phyloP scores from a whole-genome alignment of 371 early-diverging fungal species.

The Rhizopus delemar region DNA sequence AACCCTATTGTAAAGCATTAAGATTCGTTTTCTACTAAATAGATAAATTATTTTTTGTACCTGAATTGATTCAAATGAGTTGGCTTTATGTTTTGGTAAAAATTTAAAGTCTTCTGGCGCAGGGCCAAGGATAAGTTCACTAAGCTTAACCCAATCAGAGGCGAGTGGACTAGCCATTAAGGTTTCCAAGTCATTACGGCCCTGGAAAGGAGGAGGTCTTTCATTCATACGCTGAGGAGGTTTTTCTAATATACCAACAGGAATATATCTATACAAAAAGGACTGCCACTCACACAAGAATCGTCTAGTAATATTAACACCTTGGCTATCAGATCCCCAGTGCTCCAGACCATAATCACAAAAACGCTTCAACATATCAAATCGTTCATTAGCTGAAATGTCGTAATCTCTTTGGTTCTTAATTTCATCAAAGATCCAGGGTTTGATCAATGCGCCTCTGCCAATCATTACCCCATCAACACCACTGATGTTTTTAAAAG shows the following conservation, averaged over 20 bases:
- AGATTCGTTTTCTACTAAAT: background rate
- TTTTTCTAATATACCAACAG: constrained; percentile 90
- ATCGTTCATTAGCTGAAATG: constrained; percentile 86
- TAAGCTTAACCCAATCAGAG: constrained; percentile 88
- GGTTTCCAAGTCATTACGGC: constrained; percentile 93
- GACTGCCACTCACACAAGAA: constrained; percentile 95
- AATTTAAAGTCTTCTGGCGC: constrained; percentile 86
- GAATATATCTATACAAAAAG: constrained; percentile 78
- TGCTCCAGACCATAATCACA: constrained; percentile 88
- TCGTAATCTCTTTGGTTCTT: constrained; percentile 86
- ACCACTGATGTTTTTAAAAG: constrained; percentile 56
- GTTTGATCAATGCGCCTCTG: constrained; percentile 87
- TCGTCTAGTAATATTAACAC: constrained; percentile 82
- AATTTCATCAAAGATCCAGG: constrained; percentile 97
- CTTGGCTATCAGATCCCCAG: constrained; percentile 93
- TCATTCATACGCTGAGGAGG: constrained; percentile 92
- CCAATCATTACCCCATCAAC: constrained; percentile 94
- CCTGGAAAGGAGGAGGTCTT: constrained; percentile 83
- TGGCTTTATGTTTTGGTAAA: constrained; percentile 92
- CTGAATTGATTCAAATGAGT: constrained; percentile 68
- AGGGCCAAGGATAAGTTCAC: constrained; percentile 81
- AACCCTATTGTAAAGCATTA: constrained; percentile 9
- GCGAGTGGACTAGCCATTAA: constrained; percentile 84
- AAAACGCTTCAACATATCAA: constrained; percentile 87
- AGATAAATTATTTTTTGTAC: constrained; percentile 10